Evolutionary conservation across 208 protist genomes (phyloP).

Genomic region (Wallacemonas sp.): DNA sequence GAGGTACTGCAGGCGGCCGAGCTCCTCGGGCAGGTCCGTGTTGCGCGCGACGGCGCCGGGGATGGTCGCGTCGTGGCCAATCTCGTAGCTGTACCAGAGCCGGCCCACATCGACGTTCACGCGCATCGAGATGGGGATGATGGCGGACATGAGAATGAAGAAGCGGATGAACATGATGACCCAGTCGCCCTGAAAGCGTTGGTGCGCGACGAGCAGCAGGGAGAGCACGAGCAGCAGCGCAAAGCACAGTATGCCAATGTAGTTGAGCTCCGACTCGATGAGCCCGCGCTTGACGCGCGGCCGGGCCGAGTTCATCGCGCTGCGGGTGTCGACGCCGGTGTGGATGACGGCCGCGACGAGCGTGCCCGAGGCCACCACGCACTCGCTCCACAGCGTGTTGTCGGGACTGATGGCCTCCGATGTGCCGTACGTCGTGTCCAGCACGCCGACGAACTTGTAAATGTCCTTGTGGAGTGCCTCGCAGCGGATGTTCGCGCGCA

Average conservation of each 20-base stretch:
- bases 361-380: slow-evolving; percentile 94
- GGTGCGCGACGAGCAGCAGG: slow-evolving; percentile 60
- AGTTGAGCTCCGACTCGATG: slow-evolving; percentile 97
- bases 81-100: slow-evolving; percentile 95
- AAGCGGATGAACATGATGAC: slow-evolving; percentile 93
- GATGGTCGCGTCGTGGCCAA: slow-evolving; percentile 87
- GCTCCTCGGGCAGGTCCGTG: slow-evolving; percentile 97
- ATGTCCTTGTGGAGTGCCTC: slow-evolving; percentile 94
- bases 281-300: slow-evolving; percentile 91
- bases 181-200: slow-evolving; percentile 84
- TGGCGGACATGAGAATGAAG: slow-evolving; percentile 97
- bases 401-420: slow-evolving; percentile 88
- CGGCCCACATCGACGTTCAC: slow-evolving; percentile 99
- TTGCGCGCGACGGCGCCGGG: slow-evolving; percentile 93
- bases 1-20: slow-evolving; percentile 97
- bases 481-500: slow-evolving; percentile 72
- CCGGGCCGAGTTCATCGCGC: slow-evolving; percentile 94
- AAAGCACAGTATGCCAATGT: slow-evolving; percentile 93
- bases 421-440: slow-evolving; percentile 50
- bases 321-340: slow-evolving; percentile 95
- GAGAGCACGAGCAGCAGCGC: slow-evolving; percentile 61
- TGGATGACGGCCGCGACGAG: slow-evolving; percentile 88
- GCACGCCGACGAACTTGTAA: slow-evolving; percentile 95
- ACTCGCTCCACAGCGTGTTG: slow-evolving; percentile 98
- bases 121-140: slow-evolving; percentile 98